A percentile compares a stretch with the other conserved stretches of the same genome.
Conservation (phyloP, 2,329 filamentous ascomycete genomes). For the Zalaria sp. region DNA sequence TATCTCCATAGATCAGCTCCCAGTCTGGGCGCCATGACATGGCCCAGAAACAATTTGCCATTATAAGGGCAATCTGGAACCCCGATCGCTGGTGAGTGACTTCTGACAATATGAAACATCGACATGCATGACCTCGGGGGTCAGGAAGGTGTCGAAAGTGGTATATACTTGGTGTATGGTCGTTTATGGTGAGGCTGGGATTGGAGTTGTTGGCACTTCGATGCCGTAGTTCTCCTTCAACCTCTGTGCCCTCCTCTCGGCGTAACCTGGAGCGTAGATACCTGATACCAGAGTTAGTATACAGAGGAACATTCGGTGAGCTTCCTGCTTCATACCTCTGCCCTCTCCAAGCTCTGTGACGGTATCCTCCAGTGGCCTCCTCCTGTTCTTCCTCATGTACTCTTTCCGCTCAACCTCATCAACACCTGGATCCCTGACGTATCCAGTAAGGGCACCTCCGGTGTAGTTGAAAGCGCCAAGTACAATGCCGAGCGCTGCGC, state of each 20-base stretch:
- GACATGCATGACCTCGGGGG: not conserved
- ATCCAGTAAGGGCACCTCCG: constrained; percentile 45
- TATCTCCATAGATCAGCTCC: too few relatives aligned
- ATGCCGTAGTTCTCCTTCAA: constrained; percentile 80
- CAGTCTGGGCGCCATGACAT: too few relatives aligned
- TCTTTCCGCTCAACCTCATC: constrained; percentile 70
- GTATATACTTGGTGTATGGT: constrained; percentile 4
- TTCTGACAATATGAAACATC: not conserved
- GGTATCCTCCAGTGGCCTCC: constrained; percentile 65
- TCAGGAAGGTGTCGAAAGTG: not conserved
- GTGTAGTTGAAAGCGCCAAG: constrained; percentile 56
- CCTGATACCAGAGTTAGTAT: constrained; percentile 34
- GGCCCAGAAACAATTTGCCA: too few relatives aligned
- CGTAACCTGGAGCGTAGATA: constrained; percentile 68
- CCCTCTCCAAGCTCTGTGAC: constrained; percentile 73
- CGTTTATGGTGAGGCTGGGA: constrained; percentile 5
- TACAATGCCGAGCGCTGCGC: constrained; percentile 41
- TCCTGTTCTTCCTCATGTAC: constrained; percentile 55
- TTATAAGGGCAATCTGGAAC: too few relatives aligned
- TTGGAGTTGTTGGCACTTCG: constrained; percentile 40
- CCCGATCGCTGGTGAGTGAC: not conserved
- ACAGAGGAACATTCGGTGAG: not conserved
- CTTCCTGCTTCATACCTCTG: constrained; percentile 45
- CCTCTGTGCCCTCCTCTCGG: constrained; percentile 66
- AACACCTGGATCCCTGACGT: constrained; percentile 39